Conservation (phyloP, 352 stramenopile species). For the Globisporangium nagaii region DNA sequence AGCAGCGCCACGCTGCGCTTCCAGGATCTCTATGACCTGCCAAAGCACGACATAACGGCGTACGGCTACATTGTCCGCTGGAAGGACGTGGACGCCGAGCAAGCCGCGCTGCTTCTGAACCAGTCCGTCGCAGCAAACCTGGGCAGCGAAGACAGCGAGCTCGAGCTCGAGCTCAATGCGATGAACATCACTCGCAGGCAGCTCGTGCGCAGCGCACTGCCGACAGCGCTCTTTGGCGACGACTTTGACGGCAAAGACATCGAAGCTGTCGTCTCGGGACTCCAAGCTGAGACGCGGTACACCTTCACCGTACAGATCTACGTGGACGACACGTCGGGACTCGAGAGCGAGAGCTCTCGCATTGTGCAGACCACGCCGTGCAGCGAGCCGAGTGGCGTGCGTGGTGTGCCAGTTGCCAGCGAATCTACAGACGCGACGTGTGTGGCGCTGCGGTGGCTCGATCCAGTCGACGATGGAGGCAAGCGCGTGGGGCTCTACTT, state of each 20-base stretch:
- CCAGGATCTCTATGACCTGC: slow-evolving; percentile 68
- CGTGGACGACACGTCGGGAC: slow-evolving; percentile 44
- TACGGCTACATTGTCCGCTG: slow-evolving; percentile 70
- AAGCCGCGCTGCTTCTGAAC: too few relatives aligned
- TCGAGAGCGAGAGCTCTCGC: slow-evolving; percentile 46
- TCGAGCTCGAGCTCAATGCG: background rate
- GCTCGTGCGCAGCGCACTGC: slow-evolving; percentile 51
- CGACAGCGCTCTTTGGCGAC: slow-evolving; percentile 63
- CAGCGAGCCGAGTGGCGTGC: slow-evolving; percentile 28
- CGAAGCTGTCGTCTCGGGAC: slow-evolving; percentile 38
- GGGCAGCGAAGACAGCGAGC: background rate
- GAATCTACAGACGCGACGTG: slow-evolving; percentile 18
- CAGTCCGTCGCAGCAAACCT: background rate
- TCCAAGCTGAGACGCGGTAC: slow-evolving; percentile 59
- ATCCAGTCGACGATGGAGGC: slow-evolving; percentile 47
- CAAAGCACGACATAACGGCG: slow-evolving; percentile 53
- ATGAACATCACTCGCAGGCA: slow-evolving; percentile 53
- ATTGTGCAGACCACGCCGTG: slow-evolving; percentile 35
- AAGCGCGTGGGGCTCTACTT: slow-evolving; percentile 38
- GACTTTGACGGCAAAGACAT: slow-evolving; percentile 80
- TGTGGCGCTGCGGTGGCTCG: slow-evolving; percentile 50
- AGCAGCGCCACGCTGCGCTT: slow-evolving; percentile 47
- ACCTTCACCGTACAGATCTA: slow-evolving; percentile 66
- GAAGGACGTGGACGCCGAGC: slow-evolving; percentile 18
- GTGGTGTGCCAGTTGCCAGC: slow-evolving; percentile 29